These are phyloP conservation scores for Trypanosoma lewisi DNA, from an alignment of 208 protist genomes.

Conservation along the genomic window DNA sequence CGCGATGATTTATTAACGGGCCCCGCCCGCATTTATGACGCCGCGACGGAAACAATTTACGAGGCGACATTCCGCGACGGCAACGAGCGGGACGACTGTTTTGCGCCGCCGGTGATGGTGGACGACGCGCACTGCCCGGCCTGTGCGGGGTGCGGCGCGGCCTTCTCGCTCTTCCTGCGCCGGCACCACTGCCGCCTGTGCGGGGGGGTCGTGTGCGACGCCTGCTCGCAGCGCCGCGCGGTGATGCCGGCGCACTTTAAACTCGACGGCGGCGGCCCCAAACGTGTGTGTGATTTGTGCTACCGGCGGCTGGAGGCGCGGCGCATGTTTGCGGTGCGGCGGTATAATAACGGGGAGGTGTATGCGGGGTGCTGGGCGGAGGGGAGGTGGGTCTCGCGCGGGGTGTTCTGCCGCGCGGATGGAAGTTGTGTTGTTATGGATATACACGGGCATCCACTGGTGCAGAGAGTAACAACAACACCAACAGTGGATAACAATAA, in stretches of 20 bases:
- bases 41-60: slow-evolving; percentile 46
- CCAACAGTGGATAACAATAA: neutral
- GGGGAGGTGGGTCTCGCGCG: slow-evolving; percentile 65
- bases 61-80: slow-evolving; percentile 73
- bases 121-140: slow-evolving; percentile 50
- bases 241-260: slow-evolving; percentile 68
- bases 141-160: slow-evolving; percentile 73
- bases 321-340: slow-evolving; percentile 55
- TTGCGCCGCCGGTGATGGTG: slow-evolving; percentile 58
- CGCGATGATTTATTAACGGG: slow-evolving; percentile 42
- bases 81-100: slow-evolving; percentile 88
- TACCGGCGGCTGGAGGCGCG: slow-evolving; percentile 69
- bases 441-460: slow-evolving; percentile 39
- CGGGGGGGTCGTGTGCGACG: slow-evolving; percentile 88
- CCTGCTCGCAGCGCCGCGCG: slow-evolving; percentile 75
- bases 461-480: slow-evolving; percentile 5
- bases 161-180: slow-evolving; percentile 81
- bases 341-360: slow-evolving; percentile 60
- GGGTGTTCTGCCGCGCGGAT: slow-evolving; percentile 72
- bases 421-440: slow-evolving; percentile 77
- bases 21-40: slow-evolving; percentile 57
- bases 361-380: slow-evolving; percentile 82
- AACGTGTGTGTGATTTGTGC: slow-evolving; percentile 79
- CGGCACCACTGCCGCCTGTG: slow-evolving; percentile 93
- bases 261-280: slow-evolving; percentile 17